Evolutionary conservation across 345 rosid genomes (phyloP), one percentile per base, ranked within the genome.

Genomic region (Triadica sebifera): DNA sequence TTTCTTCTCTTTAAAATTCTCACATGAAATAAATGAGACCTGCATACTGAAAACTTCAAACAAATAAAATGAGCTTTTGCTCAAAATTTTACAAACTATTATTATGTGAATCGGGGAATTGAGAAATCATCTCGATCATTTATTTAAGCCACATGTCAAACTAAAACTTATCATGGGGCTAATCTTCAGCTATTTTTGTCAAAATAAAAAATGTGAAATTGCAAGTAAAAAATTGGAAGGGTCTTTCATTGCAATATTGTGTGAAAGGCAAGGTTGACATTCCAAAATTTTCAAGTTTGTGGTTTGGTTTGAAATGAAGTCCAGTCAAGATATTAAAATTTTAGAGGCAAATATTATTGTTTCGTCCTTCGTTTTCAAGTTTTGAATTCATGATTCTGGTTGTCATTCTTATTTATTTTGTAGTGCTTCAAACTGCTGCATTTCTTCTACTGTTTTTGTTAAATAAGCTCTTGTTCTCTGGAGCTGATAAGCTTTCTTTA

Each of bases 401-500:
- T 69, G 4, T 69, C 17, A 47, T 60, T 49, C 67, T n/a, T n/a
- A 58, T 72, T 53, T 13, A 19, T 49, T 53, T 69, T 10, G 12
- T 69, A 41, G 43, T n/a, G 43, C 6, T 41, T 41, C 43, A 41
- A 41, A 57, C 49, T 34, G 16, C 1, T 41, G 43, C 39, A 19
- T 41, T n/a, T 24, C 57, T 53, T 69, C 8, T 59, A 3, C 10
- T 24, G 3, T 58, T 29, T 49, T 34, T 20, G 15, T 58, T 59
- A 37, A 25, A 16, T 17, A 39, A n/a, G 43, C 43, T 38, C 20
- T 47, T 69, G n/a, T 62, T 20, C 9, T 19, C 11, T 56, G 51
- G 20, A 70, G 56, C 70, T 71, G 37, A 73, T 70, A 58, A 20
- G n/a, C 12, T 29, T 34, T 15, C 34, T 12, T 64, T 57, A 56